These are phyloP conservation scores for Colletotrichum costaricense DNA, from an alignment of 2,329 filamentous ascomycete genomes.

Conservation along the genomic window DNA sequence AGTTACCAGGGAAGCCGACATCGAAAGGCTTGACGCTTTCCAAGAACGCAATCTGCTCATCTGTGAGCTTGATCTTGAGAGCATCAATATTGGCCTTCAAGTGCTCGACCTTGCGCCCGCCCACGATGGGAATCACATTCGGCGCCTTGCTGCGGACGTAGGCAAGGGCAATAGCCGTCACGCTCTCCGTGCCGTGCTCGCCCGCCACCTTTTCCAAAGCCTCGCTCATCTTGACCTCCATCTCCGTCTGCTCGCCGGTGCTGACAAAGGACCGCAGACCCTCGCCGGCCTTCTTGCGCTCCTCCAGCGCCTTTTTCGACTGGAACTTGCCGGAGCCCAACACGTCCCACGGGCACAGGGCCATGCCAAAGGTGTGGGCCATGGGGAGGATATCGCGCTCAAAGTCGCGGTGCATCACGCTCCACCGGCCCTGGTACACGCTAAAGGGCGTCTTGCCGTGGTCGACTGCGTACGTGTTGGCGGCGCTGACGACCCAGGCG, in stretches of 20 bases:
- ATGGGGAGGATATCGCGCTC: conserved; percentile 57
- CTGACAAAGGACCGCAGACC: conserved; percentile 44
- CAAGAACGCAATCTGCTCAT: conserved; percentile 65
- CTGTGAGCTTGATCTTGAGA: conserved; percentile 58
- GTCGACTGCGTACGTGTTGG: conserved; percentile 50
- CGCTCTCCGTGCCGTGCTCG: conserved; percentile 63
- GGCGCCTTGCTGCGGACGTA: conserved; percentile 63
- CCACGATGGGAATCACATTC: conserved; percentile 65
- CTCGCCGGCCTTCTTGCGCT: conserved; percentile 49
- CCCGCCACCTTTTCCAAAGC: conserved; percentile 71
- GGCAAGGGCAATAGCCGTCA: conserved; percentile 69
- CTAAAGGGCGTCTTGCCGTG: conserved; percentile 50
- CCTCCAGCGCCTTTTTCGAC: conserved; percentile 48
- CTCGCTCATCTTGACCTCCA: conserved; percentile 63
- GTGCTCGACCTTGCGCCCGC: conserved; percentile 64
- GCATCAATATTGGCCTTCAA: conserved; percentile 67
- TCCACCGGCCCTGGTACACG: conserved; percentile 55
- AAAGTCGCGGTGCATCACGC: conserved; percentile 46
- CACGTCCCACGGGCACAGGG: conserved; percentile 69
- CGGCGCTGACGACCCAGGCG: conserved; percentile 52
- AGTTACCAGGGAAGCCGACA: conserved; percentile 63
- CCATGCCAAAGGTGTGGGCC: conserved; percentile 58
- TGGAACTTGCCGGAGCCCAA: conserved; percentile 66
- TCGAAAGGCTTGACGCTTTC: conserved; percentile 66
- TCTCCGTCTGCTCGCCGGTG: conserved; percentile 52